phyloP scores from a whole-genome alignment of 768 basidiomycete species.

The Neoboletus subvelutipes region DNA sequence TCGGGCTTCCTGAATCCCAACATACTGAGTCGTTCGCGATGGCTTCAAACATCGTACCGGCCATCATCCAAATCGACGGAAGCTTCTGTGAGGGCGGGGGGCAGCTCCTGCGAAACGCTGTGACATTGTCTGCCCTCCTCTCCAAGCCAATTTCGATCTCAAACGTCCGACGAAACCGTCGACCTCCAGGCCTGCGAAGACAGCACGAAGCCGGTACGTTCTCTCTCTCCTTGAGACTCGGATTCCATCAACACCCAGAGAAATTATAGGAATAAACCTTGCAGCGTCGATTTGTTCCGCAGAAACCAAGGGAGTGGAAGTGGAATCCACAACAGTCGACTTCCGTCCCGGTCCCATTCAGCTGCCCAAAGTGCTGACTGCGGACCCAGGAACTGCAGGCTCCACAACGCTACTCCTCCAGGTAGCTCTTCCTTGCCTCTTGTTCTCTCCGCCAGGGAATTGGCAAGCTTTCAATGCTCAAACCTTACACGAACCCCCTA shows the following conservation, averaged over 20 bases:
- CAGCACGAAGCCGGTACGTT: slow-evolving; percentile 67
- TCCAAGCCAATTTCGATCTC: slow-evolving; percentile 57
- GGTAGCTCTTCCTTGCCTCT: slow-evolving; percentile 64
- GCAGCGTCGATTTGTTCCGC: slow-evolving; percentile 61
- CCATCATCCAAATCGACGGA: slow-evolving; percentile 39
- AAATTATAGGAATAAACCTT: slow-evolving; percentile 56
- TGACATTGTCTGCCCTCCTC: slow-evolving; percentile 65
- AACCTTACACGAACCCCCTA: background rate
- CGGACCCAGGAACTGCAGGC: slow-evolving; percentile 60
- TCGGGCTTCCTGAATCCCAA: background rate
- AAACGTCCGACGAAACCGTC: slow-evolving; percentile 59
- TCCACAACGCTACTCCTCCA: slow-evolving; percentile 72
- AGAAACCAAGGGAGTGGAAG: slow-evolving; percentile 50
- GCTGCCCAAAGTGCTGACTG: slow-evolving; percentile 41
- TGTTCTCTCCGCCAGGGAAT: slow-evolving; percentile 44
- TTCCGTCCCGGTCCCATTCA: slow-evolving; percentile 53
- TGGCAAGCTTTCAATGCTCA: background rate
- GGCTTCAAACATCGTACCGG: slow-evolving; percentile 11
- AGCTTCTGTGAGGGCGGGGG: slow-evolving; percentile 58
- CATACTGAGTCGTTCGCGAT: slow-evolving; percentile 2
- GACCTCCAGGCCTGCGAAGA: slow-evolving; percentile 63
- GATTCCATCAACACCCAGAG: background rate
- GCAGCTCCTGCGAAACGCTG: slow-evolving; percentile 68
- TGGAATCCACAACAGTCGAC: slow-evolving; percentile 51
- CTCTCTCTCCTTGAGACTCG: background rate